Evolutionary conservation across 148 eudicot genomes (phyloP), one percentile per base, ranked within the genome.

Genomic region (Chenopodium quinoa): DNA sequence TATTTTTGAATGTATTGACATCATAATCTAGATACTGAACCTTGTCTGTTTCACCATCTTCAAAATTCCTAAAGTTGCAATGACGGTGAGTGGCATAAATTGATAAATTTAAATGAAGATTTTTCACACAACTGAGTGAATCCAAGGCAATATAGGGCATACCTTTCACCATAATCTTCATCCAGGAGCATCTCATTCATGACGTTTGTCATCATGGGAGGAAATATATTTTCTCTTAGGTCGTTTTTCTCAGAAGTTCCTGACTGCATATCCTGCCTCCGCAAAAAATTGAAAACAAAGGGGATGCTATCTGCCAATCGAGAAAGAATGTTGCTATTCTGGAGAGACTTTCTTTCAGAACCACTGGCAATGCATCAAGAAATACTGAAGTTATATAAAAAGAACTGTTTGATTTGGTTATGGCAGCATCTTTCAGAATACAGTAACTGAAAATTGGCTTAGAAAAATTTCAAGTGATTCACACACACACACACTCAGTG

Each of bases 301-400:
- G 97, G 98, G 31, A 93, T 86, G 86, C 88, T 88, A 77, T 90
- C 91, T 56, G 89, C 94, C 82, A 95, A 82, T 79, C 86, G 91
- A 81, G 97, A 91, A 78, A 95, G 83, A 66, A 95, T 86, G 87
- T 89, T 88, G 66, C 86, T 89, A 81, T 88, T 86, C 75, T 88
- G 87, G 68, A 84, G 76, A 29, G 88, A 78, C 79, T 84, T 85
- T 77, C 75, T 85, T 83, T 83, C 87, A 79, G 71, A 23, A 70
- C 73, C 81, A 68, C 97, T 93, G 92, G 66, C 34, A 79, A 78
- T 29, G 32, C 80, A 76, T 54, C 63, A 84, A 50, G 54, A 64
- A 48, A 75, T 17, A 71, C 34, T 32, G 65, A 56, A 56, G 3
- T 56, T 71, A 72, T 34, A 50, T 22, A 62, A 62, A 25, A 23